Percentiles rank a stretch among this genome's conserved stretches.
Evolutionary conservation across 2,329 filamentous ascomycete genomes (phyloP).

Genomic region (Pseudogymnoascus sp.): DNA sequence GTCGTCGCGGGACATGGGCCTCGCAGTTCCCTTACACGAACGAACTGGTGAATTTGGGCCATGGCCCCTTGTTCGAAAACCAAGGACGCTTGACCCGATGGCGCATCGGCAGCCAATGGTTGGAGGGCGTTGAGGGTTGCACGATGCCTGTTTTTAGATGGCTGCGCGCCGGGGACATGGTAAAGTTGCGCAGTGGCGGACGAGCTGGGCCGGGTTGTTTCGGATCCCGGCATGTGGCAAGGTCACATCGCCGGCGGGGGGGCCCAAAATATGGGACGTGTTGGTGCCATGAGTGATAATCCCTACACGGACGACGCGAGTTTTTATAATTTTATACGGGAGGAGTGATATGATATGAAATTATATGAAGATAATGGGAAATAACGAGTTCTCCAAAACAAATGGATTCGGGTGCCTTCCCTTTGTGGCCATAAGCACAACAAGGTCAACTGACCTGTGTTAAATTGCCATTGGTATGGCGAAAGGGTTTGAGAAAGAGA

Average conservation of each 20-base stretch:
- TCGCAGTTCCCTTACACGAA: background rate
- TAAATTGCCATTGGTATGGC: background rate
- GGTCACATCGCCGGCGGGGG: background rate
- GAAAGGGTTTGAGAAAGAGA: background rate
- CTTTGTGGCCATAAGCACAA: background rate
- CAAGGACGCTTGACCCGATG: background rate
- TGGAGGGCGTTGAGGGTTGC: background rate
- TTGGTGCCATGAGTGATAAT: background rate
- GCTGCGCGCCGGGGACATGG: conserved; percentile 1
- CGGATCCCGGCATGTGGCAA: conserved; percentile 9
- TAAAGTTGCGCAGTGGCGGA: conserved; percentile 1
- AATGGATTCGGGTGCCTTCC: background rate
- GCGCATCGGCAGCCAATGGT: background rate
- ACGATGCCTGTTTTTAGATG: conserved; percentile 4
- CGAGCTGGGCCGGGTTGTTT: conserved; percentile 2
- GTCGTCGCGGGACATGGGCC: background rate
- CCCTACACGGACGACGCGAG: background rate
- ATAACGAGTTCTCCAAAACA: background rate
- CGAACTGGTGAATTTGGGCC: background rate
- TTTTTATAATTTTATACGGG: background rate
- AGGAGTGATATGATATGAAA: background rate
- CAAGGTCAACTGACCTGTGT: background rate
- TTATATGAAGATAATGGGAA: background rate
- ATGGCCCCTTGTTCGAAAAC: background rate
- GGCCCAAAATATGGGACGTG: no score